phyloP scores from a whole-genome alignment of 768 basidiomycete species.

The Hebeloma cylindrosporum region DNA sequence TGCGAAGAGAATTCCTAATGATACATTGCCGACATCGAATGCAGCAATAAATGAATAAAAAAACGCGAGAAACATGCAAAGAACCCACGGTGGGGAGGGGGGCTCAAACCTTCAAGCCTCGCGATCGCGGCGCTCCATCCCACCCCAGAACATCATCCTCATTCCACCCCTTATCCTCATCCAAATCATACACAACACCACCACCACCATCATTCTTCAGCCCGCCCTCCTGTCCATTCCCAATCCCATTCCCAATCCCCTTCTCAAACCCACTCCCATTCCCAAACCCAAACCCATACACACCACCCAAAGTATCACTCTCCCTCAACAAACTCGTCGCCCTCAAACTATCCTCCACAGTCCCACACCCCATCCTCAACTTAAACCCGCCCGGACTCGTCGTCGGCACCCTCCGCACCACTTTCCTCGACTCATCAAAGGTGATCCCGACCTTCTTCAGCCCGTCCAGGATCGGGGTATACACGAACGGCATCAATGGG shows the following conservation, averaged over 20 bases:
- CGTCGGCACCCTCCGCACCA: background rate
- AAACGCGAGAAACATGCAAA: no score
- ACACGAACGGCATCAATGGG: constrained; percentile 63
- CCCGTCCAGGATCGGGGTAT: constrained; percentile 57
- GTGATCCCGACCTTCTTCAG: constrained; percentile 54
- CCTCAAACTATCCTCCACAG: constrained; percentile 13
- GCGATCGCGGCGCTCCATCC: background rate
- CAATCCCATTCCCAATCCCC: background rate
- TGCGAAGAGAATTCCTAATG: no score
- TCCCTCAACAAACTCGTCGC: constrained; percentile 6
- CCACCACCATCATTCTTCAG: background rate
- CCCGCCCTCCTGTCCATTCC: constrained; percentile 1
- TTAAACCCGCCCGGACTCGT: no score
- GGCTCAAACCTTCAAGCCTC: constrained; percentile 12
- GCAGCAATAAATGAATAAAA: no score
- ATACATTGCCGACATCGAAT: no score
- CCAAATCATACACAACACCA: constrained; percentile 13
- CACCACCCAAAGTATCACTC: background rate
- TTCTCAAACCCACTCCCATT: background rate
- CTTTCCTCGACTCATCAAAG: constrained; percentile 43
- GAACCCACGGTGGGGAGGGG: no score
- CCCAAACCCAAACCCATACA: background rate
- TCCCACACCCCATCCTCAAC: constrained; percentile 3
- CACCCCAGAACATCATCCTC: constrained; percentile 10
- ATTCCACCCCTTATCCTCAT: constrained; percentile 17